Base-by-base conservation (phyloP, 768 basidiomycete genomes). In the Auriscalpium orientale region DNA sequence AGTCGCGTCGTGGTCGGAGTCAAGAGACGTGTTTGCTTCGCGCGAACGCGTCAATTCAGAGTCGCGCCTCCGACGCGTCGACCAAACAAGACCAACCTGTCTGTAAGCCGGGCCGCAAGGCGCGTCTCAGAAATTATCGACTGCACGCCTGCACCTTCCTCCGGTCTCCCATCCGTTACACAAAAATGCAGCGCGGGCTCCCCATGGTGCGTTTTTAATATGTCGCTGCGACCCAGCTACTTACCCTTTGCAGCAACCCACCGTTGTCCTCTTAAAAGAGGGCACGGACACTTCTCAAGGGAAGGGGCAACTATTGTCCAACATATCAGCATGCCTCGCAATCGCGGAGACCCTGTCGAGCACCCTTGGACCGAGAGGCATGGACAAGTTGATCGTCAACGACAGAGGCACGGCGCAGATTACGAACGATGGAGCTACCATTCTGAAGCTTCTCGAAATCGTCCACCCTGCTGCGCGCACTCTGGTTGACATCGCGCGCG, bases 361-460 rank as follows among this genome's bases (percentile, higher is more conserved):
- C 55, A 98, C 97, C 35, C 83, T 99, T n/a, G 97, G 97, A 13
- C 97, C 97, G 8, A 79, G 97, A 57, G 97, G 97, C 60, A 98
- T 99, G 97, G 97, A 99, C 72, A 98, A 98, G 70, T 78, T 98
- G 46, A 97, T 97, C 62, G 95, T 98, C 2, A 87, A 87, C 58
- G 87, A 91, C 57, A 83, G 94, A 55, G 95, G 97, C 50, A 89
- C 95, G 58, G 93, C 97, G 9, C 95, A 97, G 75, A 99, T 99
- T 68, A 98, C 97, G 20, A 99, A 99, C 72, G 97, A 99, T 81
- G 97, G 97, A 56, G 97, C 97, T 37, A 99, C 97, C 58, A 97
- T 99, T 68, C 79, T 99, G 67, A 95, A 97, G 72, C 79, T 99
- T 58, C 82, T 99, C 59, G 97, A 99, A 61, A 95, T 99, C 68